These are phyloP conservation scores for Petasospora rhodanensis DNA, from an alignment of 1,139 yeast genomes.

Conservation along the genomic window DNA sequence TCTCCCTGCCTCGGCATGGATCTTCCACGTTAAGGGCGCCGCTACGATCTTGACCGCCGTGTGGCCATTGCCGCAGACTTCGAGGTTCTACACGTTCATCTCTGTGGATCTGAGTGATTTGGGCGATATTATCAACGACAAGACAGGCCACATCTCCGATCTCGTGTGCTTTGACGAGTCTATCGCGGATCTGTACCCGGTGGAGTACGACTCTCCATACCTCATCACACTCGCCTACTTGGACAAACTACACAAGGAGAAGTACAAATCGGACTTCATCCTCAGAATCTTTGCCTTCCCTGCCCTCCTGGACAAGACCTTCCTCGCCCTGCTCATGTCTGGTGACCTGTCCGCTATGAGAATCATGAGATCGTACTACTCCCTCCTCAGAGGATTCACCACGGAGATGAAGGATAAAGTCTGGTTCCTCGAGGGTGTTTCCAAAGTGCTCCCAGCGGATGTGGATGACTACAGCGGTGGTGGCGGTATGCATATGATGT, in stretches of 20 bases:
- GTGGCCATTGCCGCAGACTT: conserved; percentile 83
- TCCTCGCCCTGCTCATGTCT: conserved; percentile 68
- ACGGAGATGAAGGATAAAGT: conserved; percentile 84
- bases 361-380: conserved; percentile 84
- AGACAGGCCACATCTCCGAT: conserved; percentile 43
- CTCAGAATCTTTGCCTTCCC: conserved; percentile 90
- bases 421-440: conserved; percentile 93
- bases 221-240: conserved; percentile 79
- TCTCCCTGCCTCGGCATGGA: conserved; percentile 92
- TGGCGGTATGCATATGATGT: conserved; percentile 89
- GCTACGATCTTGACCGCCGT: conserved; percentile 93
- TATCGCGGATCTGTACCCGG: conserved; percentile 81
- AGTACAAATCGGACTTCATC: conserved; percentile 81
- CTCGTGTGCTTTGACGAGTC: conserved; percentile 84
- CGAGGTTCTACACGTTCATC: conserved; percentile 68
- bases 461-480: conserved; percentile 84
- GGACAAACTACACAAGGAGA: conserved; percentile 77
- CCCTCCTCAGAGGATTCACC: conserved; percentile 73
- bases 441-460: conserved; percentile 77
- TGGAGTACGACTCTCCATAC: conserved; percentile 78
- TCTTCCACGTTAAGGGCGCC: conserved; percentile 94
- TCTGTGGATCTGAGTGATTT: conserved; percentile 75
- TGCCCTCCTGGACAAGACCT: conserved; percentile 76
- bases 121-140: conserved; percentile 67
- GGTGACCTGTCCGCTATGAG: conserved; percentile 87